A percentile compares a stretch with the other conserved stretches of the same genome.
These are phyloP conservation scores for Aspergillus indologenus DNA, from an alignment of 495 filamentous ascomycete genomes.

Conservation along the genomic window DNA sequence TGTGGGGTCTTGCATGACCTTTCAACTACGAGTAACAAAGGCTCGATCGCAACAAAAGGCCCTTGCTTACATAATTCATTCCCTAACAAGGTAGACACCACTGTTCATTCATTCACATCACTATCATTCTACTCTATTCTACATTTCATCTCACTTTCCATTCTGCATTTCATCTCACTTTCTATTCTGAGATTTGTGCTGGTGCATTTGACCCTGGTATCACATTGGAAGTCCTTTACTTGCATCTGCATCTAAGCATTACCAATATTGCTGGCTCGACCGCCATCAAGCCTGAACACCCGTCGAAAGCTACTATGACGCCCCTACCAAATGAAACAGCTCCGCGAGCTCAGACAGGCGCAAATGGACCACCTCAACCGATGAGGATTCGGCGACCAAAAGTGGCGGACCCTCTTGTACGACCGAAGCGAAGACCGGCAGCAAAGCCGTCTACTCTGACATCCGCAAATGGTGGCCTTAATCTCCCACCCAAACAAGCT, in stretches of 20 bases:
- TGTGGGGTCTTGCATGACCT: no score
- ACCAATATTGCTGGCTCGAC: background rate
- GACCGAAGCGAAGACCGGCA: slow-evolving; percentile 53
- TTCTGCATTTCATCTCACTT: background rate
- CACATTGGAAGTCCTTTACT: background rate
- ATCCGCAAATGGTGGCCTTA: slow-evolving; percentile 19
- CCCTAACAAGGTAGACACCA: no score
- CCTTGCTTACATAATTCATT: background rate
- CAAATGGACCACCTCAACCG: slow-evolving; percentile 36
- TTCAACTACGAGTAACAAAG: background rate
- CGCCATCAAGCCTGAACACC: background rate
- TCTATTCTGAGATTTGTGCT: no score
- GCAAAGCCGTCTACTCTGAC: slow-evolving; percentile 29
- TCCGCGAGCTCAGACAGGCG: slow-evolving; percentile 28
- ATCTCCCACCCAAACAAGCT: slow-evolving; percentile 27
- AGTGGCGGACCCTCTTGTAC: slow-evolving; percentile 64
- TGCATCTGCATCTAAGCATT: no score
- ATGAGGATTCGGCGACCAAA: slow-evolving; percentile 48
- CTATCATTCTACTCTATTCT: background rate
- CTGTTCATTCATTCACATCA: no score
- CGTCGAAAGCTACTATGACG: slow-evolving; percentile 27
- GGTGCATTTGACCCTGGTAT: no score
- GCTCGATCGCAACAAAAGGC: background rate
- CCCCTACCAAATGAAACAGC: slow-evolving; percentile 34
- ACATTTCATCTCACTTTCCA: no score